phyloP scores from a whole-genome alignment of 2,329 filamentous ascomycete genomes.

The Aspergillus awamori region DNA sequence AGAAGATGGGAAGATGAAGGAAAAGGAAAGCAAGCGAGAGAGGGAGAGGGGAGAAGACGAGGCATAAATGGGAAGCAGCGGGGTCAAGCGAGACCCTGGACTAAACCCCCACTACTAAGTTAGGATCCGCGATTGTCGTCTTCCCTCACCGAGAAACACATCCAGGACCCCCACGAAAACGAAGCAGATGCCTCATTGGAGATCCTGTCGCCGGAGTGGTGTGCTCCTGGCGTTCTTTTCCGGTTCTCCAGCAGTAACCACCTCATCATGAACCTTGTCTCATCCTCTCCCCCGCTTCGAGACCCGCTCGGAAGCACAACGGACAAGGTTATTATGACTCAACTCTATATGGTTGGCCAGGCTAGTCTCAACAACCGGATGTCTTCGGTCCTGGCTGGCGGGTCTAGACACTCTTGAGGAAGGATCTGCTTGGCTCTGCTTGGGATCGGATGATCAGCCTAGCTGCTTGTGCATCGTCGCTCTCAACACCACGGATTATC shows the following conservation, averaged over 20 bases:
- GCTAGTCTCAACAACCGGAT: background rate
- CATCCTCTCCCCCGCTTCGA: background rate
- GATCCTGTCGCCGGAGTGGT: background rate
- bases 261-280: background rate
- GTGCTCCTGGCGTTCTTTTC: background rate
- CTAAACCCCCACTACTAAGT: background rate
- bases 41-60: conserved; percentile 3
- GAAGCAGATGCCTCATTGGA: background rate
- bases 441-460: conserved; percentile 29
- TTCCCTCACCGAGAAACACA: background rate
- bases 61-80: background rate
- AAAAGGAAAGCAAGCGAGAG: background rate
- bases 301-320: conserved; percentile 1
- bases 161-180: background rate
- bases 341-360: background rate
- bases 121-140: background rate
- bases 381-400: background rate
- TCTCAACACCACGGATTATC: conserved; percentile 43
- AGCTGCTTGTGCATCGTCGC: conserved; percentile 52
- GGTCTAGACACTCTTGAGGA: background rate
- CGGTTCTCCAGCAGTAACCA: background rate
- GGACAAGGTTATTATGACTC: background rate
- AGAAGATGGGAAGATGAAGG: background rate
- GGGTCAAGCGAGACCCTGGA: background rate
- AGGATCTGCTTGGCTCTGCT: background rate